These are phyloP conservation scores for Lindgomyces ingoldianus DNA, from an alignment of 495 filamentous ascomycete species.

Conservation along the genomic window DNA sequence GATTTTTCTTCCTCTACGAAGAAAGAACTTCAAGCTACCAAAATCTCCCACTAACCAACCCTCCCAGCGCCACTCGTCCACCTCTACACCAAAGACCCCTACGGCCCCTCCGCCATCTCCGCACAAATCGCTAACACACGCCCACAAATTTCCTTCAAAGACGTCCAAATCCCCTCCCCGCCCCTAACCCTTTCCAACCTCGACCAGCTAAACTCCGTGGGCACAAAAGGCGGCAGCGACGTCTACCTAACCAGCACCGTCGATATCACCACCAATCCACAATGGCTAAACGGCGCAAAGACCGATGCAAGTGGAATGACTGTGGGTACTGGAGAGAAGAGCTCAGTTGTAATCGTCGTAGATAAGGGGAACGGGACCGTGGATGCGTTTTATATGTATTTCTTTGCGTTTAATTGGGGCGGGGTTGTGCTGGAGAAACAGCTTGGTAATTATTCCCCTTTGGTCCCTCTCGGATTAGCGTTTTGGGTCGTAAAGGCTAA, in stretches of 20 bases:
- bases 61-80: slow-evolving; percentile 40
- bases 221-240: slow-evolving; percentile 45
- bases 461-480: background rate
- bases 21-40: too few relatives aligned
- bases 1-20: too few relatives aligned
- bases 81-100: slow-evolving; percentile 58
- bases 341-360: slow-evolving; percentile 57
- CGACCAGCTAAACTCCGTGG: slow-evolving; percentile 52
- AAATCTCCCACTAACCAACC: background rate
- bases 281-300: slow-evolving; percentile 52
- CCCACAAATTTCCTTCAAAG: slow-evolving; percentile 55
- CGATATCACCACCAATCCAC: slow-evolving; percentile 54
- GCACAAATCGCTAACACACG: slow-evolving; percentile 58
- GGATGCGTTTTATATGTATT: slow-evolving; percentile 70
- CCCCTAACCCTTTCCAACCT: slow-evolving; percentile 53
- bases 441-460: slow-evolving; percentile 8
- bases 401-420: slow-evolving; percentile 61
- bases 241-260: slow-evolving; percentile 62
- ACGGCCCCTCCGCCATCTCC: slow-evolving; percentile 60
- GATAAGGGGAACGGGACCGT: slow-evolving; percentile 56
- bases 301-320: slow-evolving; percentile 52
- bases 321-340: slow-evolving; percentile 49
- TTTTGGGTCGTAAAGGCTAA: background rate
- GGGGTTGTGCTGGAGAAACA: slow-evolving; percentile 33
- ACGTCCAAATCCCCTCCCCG: slow-evolving; percentile 44